Conservation (phyloP, 2,329 filamentous ascomycete species). For the Ophiostoma australiae region DNA sequence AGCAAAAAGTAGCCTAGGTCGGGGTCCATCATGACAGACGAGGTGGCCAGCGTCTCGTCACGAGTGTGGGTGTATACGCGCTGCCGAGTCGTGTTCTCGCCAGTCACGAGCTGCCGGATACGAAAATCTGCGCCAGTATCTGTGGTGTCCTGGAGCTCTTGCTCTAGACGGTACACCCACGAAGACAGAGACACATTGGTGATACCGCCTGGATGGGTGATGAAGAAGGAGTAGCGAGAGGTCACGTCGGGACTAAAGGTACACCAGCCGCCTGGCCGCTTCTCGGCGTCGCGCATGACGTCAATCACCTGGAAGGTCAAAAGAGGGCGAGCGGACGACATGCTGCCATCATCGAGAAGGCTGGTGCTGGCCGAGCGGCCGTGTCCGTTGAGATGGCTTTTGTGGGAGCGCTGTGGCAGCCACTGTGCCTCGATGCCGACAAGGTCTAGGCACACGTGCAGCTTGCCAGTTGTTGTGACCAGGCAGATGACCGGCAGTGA, state of each 20-base stretch:
- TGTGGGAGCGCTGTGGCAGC: constrained; percentile 52
- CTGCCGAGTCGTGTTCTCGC: constrained; percentile 52
- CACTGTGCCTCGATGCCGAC: constrained; percentile 62
- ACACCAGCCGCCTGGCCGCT: constrained; percentile 55
- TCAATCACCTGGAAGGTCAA: constrained; percentile 60
- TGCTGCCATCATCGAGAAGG: constrained; percentile 31
- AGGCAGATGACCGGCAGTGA: constrained; percentile 57
- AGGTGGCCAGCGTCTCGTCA: constrained; percentile 49
- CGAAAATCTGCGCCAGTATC: constrained; percentile 58
- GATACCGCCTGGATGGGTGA: constrained; percentile 58
- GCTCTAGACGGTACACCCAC: constrained; percentile 61
- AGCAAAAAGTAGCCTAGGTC: constrained; percentile 61
- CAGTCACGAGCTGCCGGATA: constrained; percentile 55
- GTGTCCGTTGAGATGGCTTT: constrained; percentile 18
- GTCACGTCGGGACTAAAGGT: constrained; percentile 57
- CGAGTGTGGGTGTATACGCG: constrained; percentile 52
- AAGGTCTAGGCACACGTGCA: constrained; percentile 57
- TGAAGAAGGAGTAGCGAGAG: constrained; percentile 59
- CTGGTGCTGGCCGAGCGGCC: neutral
- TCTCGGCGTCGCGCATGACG: constrained; percentile 51
- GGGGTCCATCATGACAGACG: constrained; percentile 52
- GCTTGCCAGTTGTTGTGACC: constrained; percentile 55
- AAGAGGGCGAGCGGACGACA: constrained; percentile 43
- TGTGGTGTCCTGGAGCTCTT: constrained; percentile 53
- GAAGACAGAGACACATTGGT: constrained; percentile 56